Conservation (phyloP, 257 asterid species). For the Solanum microdontum region DNA sequence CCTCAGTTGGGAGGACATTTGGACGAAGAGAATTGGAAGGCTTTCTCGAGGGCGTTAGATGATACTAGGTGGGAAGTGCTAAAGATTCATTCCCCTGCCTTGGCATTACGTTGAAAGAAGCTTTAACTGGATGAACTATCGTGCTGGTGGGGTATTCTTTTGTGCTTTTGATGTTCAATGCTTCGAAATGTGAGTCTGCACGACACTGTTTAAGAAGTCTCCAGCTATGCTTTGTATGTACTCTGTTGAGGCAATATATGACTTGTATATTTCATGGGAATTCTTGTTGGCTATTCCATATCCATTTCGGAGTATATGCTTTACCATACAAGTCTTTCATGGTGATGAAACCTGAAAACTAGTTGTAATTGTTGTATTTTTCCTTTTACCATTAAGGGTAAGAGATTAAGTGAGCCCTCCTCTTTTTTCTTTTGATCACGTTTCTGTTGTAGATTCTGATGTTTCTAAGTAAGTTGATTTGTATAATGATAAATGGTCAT, state of each 20-base stretch:
- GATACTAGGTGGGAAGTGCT: conserved; percentile 12
- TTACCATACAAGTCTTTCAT: neutral
- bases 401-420: neutral
- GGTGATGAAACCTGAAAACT: neutral
- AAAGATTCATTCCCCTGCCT: conserved; percentile 9
- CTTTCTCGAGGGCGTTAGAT: conserved; percentile 50
- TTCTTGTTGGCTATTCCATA: conserved; percentile 33
- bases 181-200: conserved; percentile 27
- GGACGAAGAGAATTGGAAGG: conserved; percentile 74
- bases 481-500: neutral
- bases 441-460: neutral
- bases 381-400: neutral
- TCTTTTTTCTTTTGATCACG: neutral
- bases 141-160: conserved; percentile 20
- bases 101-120: neutral
- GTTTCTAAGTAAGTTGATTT: neutral
- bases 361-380: conserved; percentile 1
- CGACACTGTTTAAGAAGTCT: conserved; percentile 40
- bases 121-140: conserved; percentile 9
- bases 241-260: conserved; percentile 29
- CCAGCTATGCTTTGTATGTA: conserved; percentile 40
- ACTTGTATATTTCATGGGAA: conserved; percentile 51
- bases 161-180: conserved; percentile 23
- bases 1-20: conserved; percentile 48
- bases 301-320: neutral